Evolutionary conservation across 345 rosid species (phyloP), one percentile per base, ranked within the genome.

Genomic region (Bretschneidera sinensis): DNA sequence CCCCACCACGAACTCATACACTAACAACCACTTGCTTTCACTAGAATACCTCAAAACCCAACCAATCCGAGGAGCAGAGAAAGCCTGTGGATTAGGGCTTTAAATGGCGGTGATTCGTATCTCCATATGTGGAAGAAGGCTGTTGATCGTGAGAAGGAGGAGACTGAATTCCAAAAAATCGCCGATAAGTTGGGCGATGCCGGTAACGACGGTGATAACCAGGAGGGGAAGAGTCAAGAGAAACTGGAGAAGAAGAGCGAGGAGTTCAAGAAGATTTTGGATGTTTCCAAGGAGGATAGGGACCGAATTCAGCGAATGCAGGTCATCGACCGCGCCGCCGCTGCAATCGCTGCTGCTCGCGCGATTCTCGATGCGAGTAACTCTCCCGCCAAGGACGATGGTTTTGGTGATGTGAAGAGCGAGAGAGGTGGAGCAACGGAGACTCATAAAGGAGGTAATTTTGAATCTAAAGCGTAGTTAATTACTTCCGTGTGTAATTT

Each of bases 101-200:
- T 80, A 1, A 68, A 66, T 21, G 83, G 71, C 21, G 79, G 67
- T 3, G 79, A 78, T 34, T 87, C 98, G 17, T 92, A 92, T 69
- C 81, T 92, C 35, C 70, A 76, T 66, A 89, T 85, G 92, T 87
- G 98, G 98, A 81, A 61, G 74, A 92, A 70, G 64, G 92, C 98
- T 9, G 75, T 72, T 45, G 92, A 86, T 31, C 84, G 91, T 28
- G 88, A 85, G 61, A 74, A 80, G 79, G 83, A 83, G 79, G 81
- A 83, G 17, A 63, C 51, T 9, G 95, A 83, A 52, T 85, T 89
- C 58, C 76, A 82, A 58, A 81, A 67, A 28, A 73, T 89, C 5
- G 78, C 76, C 4, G 85, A 64, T 35, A 67, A 58, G 24, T 51
- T 64, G n/a, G 43, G 61, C 22, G 63, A 21, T 8, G 22, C 0